These are phyloP conservation scores for Candida schatavii DNA, from an alignment of 805 yeast genomes.

Conservation along the genomic window DNA sequence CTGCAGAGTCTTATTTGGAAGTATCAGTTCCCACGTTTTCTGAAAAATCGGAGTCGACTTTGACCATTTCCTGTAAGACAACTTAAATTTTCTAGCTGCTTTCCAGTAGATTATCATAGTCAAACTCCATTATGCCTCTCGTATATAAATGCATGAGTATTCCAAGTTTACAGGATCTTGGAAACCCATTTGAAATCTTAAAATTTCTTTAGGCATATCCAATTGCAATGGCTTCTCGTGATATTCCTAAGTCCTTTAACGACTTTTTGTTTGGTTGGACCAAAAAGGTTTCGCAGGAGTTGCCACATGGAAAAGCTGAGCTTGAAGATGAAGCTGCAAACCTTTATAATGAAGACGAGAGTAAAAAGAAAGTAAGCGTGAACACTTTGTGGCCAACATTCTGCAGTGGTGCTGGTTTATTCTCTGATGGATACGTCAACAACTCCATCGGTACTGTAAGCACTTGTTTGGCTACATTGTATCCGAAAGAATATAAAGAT, in stretches of 20 bases:
- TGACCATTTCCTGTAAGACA: too few species aligned
- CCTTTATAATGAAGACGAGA: conserved; percentile 21
- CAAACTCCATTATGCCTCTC: too few species aligned
- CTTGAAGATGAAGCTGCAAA: conserved; percentile 19
- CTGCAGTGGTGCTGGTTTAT: conserved; percentile 88
- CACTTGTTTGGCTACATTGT: conserved; percentile 63
- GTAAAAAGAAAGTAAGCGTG: conserved; percentile 15
- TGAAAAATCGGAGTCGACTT: too few species aligned
- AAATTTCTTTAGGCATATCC: background rate
- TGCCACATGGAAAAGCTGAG: conserved; percentile 28
- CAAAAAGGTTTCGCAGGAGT: conserved; percentile 39
- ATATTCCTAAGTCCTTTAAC: conserved; percentile 42
- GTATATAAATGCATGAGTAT: too few species aligned
- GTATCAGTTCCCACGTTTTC: too few species aligned
- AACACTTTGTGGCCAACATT: conserved; percentile 57
- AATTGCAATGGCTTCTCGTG: conserved; percentile 39
- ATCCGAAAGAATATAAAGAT: conserved; percentile 57
- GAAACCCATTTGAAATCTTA: background rate
- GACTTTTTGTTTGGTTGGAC: conserved; percentile 43
- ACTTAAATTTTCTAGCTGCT: too few species aligned
- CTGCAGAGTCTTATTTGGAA: too few species aligned
- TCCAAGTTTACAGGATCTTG: too few species aligned
- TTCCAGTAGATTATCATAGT: too few species aligned
- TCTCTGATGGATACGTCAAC: conserved; percentile 91
- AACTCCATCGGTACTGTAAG: conserved; percentile 78